Conservation (phyloP, 257 asterid genomes). For the Echites panduratus region DNA sequence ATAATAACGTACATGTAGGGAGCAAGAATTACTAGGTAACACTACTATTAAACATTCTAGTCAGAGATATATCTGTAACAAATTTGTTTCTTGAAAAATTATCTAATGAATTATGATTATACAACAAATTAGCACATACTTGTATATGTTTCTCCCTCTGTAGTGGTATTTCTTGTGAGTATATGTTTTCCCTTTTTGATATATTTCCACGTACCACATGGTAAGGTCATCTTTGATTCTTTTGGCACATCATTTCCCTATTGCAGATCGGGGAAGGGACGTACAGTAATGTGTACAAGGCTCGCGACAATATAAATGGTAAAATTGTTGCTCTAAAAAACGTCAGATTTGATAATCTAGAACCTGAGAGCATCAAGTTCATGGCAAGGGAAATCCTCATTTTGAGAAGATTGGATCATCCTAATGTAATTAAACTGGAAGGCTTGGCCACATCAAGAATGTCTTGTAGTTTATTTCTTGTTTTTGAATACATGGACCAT, state of each 20-base stretch:
- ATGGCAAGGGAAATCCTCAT: conserved; percentile 34
- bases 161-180: too few species aligned
- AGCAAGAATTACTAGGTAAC: too few species aligned
- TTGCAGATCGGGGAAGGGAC: conserved; percentile 29
- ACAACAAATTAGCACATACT: too few species aligned
- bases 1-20: too few species aligned
- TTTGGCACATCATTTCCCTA: conserved; percentile 2
- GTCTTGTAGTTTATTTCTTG: conserved; percentile 46
- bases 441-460: conserved; percentile 35
- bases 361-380: conserved; percentile 23
- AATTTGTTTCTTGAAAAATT: too few species aligned
- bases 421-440: conserved; percentile 24
- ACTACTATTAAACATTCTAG: too few species aligned
- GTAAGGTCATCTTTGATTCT: background rate
- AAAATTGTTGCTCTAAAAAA: conserved; percentile 27
- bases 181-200: too few species aligned
- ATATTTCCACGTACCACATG: too few species aligned
- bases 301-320: conserved; percentile 16
- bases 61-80: too few species aligned
- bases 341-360: conserved; percentile 19
- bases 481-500: conserved; percentile 61
- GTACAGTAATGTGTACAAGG: conserved; percentile 27
- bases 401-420: conserved; percentile 27
- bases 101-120: too few species aligned
- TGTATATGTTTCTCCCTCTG: too few species aligned